These are phyloP conservation scores for Venturia oleaginea DNA, from an alignment of 2,329 filamentous ascomycete genomes.

Conservation along the genomic window DNA sequence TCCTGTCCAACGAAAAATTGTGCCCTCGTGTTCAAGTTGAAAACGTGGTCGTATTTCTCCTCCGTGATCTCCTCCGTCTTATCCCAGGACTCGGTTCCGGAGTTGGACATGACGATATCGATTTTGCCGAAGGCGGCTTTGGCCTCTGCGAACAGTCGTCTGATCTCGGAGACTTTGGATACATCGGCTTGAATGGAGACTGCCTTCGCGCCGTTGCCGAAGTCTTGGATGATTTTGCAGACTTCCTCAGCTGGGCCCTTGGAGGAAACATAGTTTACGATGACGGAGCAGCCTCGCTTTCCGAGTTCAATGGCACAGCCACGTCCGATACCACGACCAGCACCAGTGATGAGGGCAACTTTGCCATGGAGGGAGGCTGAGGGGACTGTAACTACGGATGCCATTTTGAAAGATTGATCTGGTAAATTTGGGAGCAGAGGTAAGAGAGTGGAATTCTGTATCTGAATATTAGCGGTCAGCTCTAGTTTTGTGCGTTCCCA, in stretches of 20 bases:
- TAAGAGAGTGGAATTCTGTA: not conserved
- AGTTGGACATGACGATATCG: conserved; percentile 45
- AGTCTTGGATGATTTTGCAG: conserved; percentile 35
- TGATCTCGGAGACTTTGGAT: conserved; percentile 46
- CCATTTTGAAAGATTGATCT: conserved; percentile 21
- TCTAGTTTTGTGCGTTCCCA: not conserved
- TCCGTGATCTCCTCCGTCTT: conserved; percentile 59
- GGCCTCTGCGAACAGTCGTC: conserved; percentile 42
- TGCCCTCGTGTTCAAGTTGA: conserved; percentile 58
- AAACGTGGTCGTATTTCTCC: conserved; percentile 64
- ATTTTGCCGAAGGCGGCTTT: conserved; percentile 34
- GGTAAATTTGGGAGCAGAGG: not conserved
- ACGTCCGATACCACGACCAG: conserved; percentile 56
- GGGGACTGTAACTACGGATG: conserved; percentile 30
- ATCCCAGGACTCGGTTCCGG: conserved; percentile 57
- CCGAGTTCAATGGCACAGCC: conserved; percentile 60
- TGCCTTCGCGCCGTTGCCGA: conserved; percentile 41
- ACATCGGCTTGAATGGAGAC: conserved; percentile 53
- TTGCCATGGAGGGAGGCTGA: conserved; percentile 43
- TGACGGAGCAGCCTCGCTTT: conserved; percentile 53
- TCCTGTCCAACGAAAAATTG: conserved; percentile 74
- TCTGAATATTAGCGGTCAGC: not conserved
- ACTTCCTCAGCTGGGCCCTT: conserved; percentile 41
- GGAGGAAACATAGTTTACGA: conserved; percentile 57
- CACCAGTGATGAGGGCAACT: conserved; percentile 52